Evolutionary conservation across 1,139 yeast species (phyloP), one percentile per base, ranked within the genome.

Genomic region (Blastobotrys elegans): DNA sequence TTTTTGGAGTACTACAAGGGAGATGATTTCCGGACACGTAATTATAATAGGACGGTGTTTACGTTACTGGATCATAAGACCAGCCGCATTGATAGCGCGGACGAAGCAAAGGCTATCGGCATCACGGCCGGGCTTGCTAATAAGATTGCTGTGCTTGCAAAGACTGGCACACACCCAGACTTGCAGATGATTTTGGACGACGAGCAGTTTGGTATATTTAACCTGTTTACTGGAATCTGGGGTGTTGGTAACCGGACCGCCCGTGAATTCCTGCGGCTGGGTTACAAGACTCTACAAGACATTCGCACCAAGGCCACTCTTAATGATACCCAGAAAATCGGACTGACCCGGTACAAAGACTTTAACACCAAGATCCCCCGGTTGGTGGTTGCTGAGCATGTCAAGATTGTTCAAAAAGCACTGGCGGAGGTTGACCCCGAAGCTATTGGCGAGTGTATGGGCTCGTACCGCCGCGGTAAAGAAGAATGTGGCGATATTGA

Each of bases 401-500:
- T 59, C 41, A 62, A 66, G 10, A 57, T 62, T 14, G 68, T 80
- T 4, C 53, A 56, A n/a, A 45, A 57, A 2, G 62, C 65, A 20
- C 60, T 72, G 11, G 45, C 53, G 5, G 51, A 57, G 13, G 55
- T 78, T n/a, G 80, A 76, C 48, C 61, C 72, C 0, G 53, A 56
- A 0, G 63, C 72, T 20, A 60, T 65, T 36, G 62, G 72, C 5
- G 66, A 69, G 18, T 64, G 76, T 32, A 75, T 75, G 71, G 87
- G 87, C 1, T 77, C 83, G 24, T 81, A 74, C 57, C 65, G 77
- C 31, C 69, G 86, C 21, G 83, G 80, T 1, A 61, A 67, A 10
- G 50, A 56, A 1, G 60, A 56, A 3, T 76, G 80, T 53, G 84
- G 84, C 4, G 87, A 81, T 57, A 71, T 80, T 43, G 87, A 81